Evolutionary conservation across 257 asterid species (phyloP), one percentile per base, ranked within the genome.

Genomic region (Cordia subcordata): DNA sequence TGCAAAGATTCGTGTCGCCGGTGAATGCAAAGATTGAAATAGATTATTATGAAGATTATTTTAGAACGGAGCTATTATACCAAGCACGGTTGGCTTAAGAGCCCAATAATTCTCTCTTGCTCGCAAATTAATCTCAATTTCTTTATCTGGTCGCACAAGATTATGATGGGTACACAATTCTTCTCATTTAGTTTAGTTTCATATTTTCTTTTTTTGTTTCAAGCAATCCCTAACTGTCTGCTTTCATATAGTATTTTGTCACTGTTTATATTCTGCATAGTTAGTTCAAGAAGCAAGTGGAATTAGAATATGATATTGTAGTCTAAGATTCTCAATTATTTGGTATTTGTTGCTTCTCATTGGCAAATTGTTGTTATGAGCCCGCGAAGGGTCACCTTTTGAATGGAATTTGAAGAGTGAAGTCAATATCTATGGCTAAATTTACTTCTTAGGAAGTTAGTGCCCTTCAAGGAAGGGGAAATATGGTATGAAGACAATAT

Each of bases 381-480:
- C n/a, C n/a, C n/a, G n/a, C n/a, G n/a, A n/a, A 65, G 66, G 57
- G 44, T 68, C 72, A 69, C 27, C 66, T 70, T 38, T 64, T 44
- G 20, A 69, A 46, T 58, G 47, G 56, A 49, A 47, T 61, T 49
- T n/a, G n/a, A n/a, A 70, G 98, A 77, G 96, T 92, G 49, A 92
- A 92, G 77, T 92, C 98, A 0, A 81, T 92, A 72, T 92, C 98
- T 64, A 84, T 92, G 98, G 96, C 98, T 72, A 92, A 88, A 75
- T 92, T 92, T 79, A 79, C 96, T 27, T 72, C 94, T 42, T 95
- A 86, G 76, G 98, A 92, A 92, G 95, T 92, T 68, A 92, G 96
- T 72, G 96, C 96, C 20, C 98, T 92, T 68, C 95, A 92, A 77
- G 98, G 96, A 69, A 95, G 98, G 62, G 98, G 96, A 59, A 92